Evolutionary conservation across 805 yeast genomes (phyloP), one percentile per base, ranked within the genome.

Genomic region (Candida railenensis): DNA sequence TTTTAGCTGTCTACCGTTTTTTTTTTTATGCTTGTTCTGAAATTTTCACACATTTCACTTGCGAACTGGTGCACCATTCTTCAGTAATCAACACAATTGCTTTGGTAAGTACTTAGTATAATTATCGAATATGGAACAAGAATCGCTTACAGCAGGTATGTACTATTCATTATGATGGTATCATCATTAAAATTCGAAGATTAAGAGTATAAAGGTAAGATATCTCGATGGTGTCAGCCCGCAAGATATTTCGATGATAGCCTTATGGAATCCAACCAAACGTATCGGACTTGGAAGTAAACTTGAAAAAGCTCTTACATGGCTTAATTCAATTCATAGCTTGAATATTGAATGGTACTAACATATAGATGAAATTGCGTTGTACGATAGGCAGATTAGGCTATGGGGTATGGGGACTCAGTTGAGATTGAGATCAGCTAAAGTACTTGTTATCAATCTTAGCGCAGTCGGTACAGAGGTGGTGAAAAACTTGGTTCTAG

Each of bases 371-470:
- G 97, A 91, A 61, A 81, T 91, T 48, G 96, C 95, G 1, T 76
- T 92, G 19, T 92, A 92, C 61, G 99, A 92, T 65, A 80, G 99
- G 48, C 99, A 92, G 66, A 91, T 92, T 52, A 71, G 99, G 51
- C 74, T 92, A 18, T 92, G 99, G 99, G 99, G 99, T 2, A 73
- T 94, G 60, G 95, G 87, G 28, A 96, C 97, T 3, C 99, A 92
- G 63, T 75, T 81, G 36, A 64, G 82, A 38, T 80, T 92, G 71
- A 76, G 94, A 33, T 78, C 83, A 16, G 84, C 97, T 5, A 78
- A 77, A 39, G 74, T 92, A 3, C 67, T 91, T 39, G 56, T 94
- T 37, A 73, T 92, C 40, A 85, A 87, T 50, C 56, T 89, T 14
- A 86, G 91, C 9, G 88, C 89, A 1, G 74, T 88, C 7, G 95